Evolutionary conservation across 257 asterid species (phyloP).

Genomic region (Apocynum venetum): DNA sequence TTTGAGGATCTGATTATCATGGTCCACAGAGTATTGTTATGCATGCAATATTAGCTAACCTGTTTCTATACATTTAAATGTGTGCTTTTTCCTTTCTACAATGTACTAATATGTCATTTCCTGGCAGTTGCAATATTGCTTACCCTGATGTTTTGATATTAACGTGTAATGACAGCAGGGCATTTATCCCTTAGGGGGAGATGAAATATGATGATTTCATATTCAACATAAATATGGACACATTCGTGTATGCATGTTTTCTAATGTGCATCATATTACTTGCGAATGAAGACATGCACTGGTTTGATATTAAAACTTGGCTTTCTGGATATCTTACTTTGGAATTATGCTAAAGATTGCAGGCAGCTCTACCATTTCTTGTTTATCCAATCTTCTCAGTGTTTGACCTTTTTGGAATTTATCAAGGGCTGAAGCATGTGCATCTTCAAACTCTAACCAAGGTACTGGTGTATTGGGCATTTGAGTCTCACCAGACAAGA

Average conservation of each 20-base stretch:
- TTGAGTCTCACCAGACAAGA: neutral
- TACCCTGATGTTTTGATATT: neutral
- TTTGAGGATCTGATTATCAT: neutral
- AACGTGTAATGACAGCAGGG: neutral
- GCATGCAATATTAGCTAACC: neutral
- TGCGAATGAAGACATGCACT: neutral
- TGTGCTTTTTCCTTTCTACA: neutral
- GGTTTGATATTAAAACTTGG: neutral
- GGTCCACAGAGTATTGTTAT: neutral
- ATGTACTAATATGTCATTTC: neutral
- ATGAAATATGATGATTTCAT: neutral
- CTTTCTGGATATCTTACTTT: conserved; percentile 28
- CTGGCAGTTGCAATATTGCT: neutral
- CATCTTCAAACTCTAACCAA: conserved; percentile 93
- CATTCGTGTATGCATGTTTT: neutral
- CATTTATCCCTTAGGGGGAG: neutral
- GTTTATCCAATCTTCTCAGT: conserved; percentile 80
- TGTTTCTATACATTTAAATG: neutral
- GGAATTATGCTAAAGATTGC: conserved; percentile 44
- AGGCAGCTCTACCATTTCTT: conserved; percentile 73
- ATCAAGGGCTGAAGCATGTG: conserved; percentile 85
- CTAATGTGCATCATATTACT: neutral
- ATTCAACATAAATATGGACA: neutral
- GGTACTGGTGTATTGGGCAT: conserved; percentile 32
- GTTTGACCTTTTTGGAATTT: conserved; percentile 78